Base-by-base conservation (phyloP, 345 rosid genomes). In the Brassica napus region DNA sequence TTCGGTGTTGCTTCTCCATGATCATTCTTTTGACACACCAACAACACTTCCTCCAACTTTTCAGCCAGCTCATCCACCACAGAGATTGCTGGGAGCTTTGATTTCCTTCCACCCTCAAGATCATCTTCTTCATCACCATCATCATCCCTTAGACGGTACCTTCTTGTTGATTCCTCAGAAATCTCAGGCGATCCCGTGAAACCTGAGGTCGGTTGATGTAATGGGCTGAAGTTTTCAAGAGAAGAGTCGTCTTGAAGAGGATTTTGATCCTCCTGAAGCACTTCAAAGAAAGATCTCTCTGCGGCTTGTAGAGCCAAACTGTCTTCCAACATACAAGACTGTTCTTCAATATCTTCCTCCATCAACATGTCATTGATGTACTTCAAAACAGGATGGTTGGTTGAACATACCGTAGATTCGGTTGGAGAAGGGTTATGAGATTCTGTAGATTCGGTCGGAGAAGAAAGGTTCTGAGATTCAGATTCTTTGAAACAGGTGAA, bases 221-320 rank as follows among this genome's bases (percentile, higher is more conserved):
- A 63, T 37, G 80, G 58, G 62, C 71, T 71, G 8, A 37, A 32
- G 57, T 52, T 77, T 49, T 47, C 74, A 52, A 71, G 57, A 70
- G 39, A 76, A 72, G 5, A 7, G 57, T 77, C 77, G 67, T 66
- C 68, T 16, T 80, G 67, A 57, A 80, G 81, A 10, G 85, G 86
- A 66, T 85, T 71, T 21, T 81, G 82, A 77, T 88, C 88, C 8
- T 88, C 87, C 12, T 85, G 87, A 74, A 91, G 85, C 12, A 80
- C 95, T 52, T 92, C 91, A 62, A 83, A 89, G 30, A 92, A 86
- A 39, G 94, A 88, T 65, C 82, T 94, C 70, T 90, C 97, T 10
- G 91, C 92, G 1, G 93, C 94, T 83, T 94, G 98, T 72, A 94
- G 87, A 16, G 98, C 92, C 49, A 91, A 85, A 73, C 88, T 85